phyloP scores from a whole-genome alignment of 257 asterid species.

The Eustoma russellianum region DNA sequence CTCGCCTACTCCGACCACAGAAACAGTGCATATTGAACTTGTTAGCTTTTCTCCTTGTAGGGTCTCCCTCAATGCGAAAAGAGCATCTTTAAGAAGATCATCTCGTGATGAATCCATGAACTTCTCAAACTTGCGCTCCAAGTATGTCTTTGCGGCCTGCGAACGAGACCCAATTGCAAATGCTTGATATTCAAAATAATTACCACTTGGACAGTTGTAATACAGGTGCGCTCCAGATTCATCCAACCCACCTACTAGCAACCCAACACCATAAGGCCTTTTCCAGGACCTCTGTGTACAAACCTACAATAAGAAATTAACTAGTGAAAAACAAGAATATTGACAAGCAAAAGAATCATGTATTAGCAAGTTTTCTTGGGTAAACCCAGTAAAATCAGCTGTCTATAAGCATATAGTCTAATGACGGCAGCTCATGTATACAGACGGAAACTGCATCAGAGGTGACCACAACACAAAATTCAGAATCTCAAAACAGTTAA shows the following conservation, averaged over 20 bases:
- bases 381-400: too few relatives aligned
- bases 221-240: slow-evolving; percentile 98
- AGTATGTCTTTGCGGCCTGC: slow-evolving; percentile 97
- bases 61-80: slow-evolving; percentile 89
- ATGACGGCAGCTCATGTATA: too few relatives aligned
- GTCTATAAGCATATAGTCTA: too few relatives aligned
- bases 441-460: too few relatives aligned
- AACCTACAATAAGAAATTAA: slow-evolving; percentile 36
- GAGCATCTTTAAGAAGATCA: slow-evolving; percentile 77
- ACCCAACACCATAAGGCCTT: slow-evolving; percentile 94
- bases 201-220: slow-evolving; percentile 96
- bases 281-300: slow-evolving; percentile 98
- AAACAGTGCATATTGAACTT: slow-evolving; percentile 79
- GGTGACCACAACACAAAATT: too few relatives aligned
- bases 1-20: slow-evolving; percentile 75
- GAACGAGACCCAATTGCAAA: slow-evolving; percentile 97
- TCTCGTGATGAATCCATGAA: slow-evolving; percentile 69
- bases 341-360: neutral
- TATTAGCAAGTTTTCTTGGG: too few relatives aligned
- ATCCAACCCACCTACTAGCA: slow-evolving; percentile 88
- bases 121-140: slow-evolving; percentile 66
- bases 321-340: neutral
- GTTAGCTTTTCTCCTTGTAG: slow-evolving; percentile 87
- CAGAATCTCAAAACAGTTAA: too few relatives aligned
- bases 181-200: slow-evolving; percentile 94